Evolutionary conservation across 441 rosid species (phyloP).

Genomic region (Eutrema salsugineum): DNA sequence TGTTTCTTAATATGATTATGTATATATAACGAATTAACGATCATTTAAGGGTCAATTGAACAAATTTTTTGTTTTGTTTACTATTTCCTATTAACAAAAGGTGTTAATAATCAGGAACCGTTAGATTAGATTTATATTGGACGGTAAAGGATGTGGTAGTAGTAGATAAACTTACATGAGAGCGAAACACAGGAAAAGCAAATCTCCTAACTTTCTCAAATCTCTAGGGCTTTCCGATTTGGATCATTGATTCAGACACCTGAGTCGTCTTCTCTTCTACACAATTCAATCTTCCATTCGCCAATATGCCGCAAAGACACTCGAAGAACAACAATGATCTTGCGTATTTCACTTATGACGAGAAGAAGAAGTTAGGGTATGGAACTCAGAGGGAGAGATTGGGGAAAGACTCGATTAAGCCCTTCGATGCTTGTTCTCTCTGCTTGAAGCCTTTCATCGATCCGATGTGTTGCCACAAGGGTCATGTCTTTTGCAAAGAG

Average conservation of each 20-base stretch:
- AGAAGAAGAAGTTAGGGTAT: constrained; percentile 84
- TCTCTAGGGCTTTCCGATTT: constrained; percentile 28
- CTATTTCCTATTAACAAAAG: too few species aligned
- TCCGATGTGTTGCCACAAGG: constrained; percentile 85
- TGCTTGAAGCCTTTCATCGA: constrained; percentile 81
- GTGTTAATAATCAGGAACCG: too few species aligned
- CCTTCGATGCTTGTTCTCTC: constrained; percentile 84
- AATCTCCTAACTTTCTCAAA: background rate
- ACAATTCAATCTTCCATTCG: background rate
- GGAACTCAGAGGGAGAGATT: constrained; percentile 92
- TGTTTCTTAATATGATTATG: too few species aligned
- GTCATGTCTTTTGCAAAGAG: constrained; percentile 81
- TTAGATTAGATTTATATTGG: too few species aligned
- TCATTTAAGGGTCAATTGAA: too few species aligned
- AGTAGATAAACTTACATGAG: too few species aligned
- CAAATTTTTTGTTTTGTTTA: too few species aligned
- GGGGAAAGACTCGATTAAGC: constrained; percentile 85
- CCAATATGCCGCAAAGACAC: constrained; percentile 84
- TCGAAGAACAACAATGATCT: constrained; percentile 91
- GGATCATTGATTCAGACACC: background rate
- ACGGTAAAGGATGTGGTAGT: too few species aligned
- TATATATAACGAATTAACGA: too few species aligned
- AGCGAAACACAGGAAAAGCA: background rate
- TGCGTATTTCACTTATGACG: constrained; percentile 90
- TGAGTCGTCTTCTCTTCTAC: background rate